Conservation (phyloP, 2,329 filamentous ascomycete species). For the Epichloe bromicola region DNA sequence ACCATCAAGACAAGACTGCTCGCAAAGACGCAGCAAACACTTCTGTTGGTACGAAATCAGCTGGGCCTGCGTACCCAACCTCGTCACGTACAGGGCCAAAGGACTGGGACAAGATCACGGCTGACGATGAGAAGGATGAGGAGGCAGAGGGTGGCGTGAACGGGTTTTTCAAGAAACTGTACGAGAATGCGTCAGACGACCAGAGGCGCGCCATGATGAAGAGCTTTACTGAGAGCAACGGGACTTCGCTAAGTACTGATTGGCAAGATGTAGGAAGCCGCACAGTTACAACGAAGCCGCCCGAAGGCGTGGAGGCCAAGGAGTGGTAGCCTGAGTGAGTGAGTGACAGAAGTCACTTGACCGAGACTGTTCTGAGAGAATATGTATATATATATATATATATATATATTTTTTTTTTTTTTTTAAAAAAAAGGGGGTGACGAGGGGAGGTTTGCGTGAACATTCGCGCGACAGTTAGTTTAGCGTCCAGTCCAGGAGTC, state of each 20-base stretch:
- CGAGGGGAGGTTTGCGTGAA: too few species aligned
- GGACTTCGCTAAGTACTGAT: conserved; percentile 82
- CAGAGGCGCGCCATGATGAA: conserved; percentile 94
- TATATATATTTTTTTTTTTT: too few species aligned
- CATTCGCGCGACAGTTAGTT: too few species aligned
- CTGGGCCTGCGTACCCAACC: conserved; percentile 60
- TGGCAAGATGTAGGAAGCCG: conserved; percentile 70
- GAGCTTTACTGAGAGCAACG: conserved; percentile 87
- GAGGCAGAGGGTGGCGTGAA: conserved; percentile 54
- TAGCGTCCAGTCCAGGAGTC: too few species aligned
- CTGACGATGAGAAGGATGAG: conserved; percentile 43
- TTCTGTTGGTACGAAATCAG: not conserved
- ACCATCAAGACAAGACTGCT: not conserved
- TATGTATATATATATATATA: too few species aligned
- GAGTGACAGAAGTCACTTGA: too few species aligned
- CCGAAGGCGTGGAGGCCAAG: conserved; percentile 66
- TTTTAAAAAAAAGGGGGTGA: not conserved
- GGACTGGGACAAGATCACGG: conserved; percentile 74
- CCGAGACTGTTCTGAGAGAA: too few species aligned
- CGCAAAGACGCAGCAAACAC: not conserved
- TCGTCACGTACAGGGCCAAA: conserved; percentile 75
- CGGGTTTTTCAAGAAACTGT: conserved; percentile 82
- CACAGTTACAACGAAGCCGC: conserved; percentile 59
- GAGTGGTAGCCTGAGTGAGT: conserved; percentile 38
- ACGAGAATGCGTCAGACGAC: conserved; percentile 62